These are phyloP conservation scores for Moricandia moricandioides DNA, from an alignment of 345 rosid genomes.

Conservation along the genomic window DNA sequence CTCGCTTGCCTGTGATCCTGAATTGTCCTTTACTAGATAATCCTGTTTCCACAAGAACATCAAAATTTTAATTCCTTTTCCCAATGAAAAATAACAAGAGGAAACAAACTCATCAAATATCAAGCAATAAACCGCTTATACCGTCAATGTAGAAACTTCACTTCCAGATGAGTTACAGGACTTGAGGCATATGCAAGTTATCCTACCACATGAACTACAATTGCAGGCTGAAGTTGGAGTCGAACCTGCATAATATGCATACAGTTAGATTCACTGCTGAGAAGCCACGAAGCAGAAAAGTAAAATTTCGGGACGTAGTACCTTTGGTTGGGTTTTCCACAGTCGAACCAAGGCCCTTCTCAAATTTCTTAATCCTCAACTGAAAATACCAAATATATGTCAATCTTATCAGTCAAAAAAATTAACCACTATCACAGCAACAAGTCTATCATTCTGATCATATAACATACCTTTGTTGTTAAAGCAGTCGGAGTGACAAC, in stretches of 20 bases:
- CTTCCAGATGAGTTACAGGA: slow-evolving; percentile 18
- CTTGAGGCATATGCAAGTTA: slow-evolving; percentile 27
- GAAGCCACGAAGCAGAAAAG: slow-evolving; percentile 29
- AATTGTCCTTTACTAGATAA: slow-evolving; percentile 44
- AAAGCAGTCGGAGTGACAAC: slow-evolving; percentile 6
- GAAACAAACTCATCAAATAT: background rate
- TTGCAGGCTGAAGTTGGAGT: slow-evolving; percentile 34
- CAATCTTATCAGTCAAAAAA: background rate
- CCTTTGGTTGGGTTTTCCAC: slow-evolving; percentile 50
- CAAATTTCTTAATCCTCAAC: slow-evolving; percentile 38
- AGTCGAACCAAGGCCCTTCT: slow-evolving; percentile 21
- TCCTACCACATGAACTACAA: slow-evolving; percentile 41
- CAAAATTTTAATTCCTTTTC: background rate
- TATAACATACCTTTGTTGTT: slow-evolving; percentile 28
- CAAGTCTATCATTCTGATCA: background rate
- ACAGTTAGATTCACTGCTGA: slow-evolving; percentile 22
- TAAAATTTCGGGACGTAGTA: slow-evolving; percentile 36
- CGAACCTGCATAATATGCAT: slow-evolving; percentile 26
- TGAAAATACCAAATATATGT: slow-evolving; percentile 4
- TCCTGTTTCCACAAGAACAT: slow-evolving; percentile 35
- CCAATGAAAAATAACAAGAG: background rate
- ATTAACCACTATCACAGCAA: background rate
- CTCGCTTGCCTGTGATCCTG: slow-evolving; percentile 45
- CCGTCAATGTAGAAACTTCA: slow-evolving; percentile 44
- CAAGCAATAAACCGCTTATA: slow-evolving; percentile 26